Evolutionary conservation across 306 rosid genomes (phyloP).

Genomic region (Abrus precatorius): DNA sequence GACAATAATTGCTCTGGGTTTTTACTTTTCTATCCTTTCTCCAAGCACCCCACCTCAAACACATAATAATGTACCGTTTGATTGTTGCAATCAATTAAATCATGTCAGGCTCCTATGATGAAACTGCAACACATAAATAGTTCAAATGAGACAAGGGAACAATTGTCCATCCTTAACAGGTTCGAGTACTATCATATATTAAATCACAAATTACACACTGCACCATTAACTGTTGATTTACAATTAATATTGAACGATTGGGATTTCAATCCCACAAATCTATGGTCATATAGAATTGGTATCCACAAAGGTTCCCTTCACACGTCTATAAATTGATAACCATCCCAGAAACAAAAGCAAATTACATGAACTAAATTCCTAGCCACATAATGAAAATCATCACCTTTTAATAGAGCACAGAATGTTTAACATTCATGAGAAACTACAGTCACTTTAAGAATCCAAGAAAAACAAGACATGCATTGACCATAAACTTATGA

Average conservation of each 20-base stretch:
- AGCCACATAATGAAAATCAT: slow-evolving; percentile 12
- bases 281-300: neutral
- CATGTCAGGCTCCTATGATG: neutral
- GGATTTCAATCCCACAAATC: slow-evolving; percentile 25
- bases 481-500: slow-evolving; percentile 21
- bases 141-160: neutral
- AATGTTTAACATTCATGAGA: slow-evolving; percentile 31
- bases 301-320: slow-evolving; percentile 14
- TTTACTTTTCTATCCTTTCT: slow-evolving; percentile 37
- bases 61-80: slow-evolving; percentile 10
- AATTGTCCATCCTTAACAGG: slow-evolving; percentile 4
- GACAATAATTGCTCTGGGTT: slow-evolving; percentile 17
- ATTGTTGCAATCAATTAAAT: slow-evolving; percentile 10
- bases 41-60: slow-evolving; percentile 15
- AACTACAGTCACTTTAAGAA: slow-evolving; percentile 18
- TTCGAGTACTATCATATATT: slow-evolving; percentile 10
- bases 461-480: slow-evolving; percentile 18
- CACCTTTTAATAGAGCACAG: slow-evolving; percentile 13
- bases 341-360: slow-evolving; percentile 31
- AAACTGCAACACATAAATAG: slow-evolving; percentile 33
- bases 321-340: slow-evolving; percentile 35
- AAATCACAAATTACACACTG: slow-evolving; percentile 8
- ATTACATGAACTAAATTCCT: slow-evolving; percentile 4
- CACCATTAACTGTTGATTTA: slow-evolving; percentile 26
- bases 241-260: slow-evolving; percentile 1